Evolutionary conservation across 192 early-diverging fungal species (phyloP).

Genomic region (Obelidium mucronatum): DNA sequence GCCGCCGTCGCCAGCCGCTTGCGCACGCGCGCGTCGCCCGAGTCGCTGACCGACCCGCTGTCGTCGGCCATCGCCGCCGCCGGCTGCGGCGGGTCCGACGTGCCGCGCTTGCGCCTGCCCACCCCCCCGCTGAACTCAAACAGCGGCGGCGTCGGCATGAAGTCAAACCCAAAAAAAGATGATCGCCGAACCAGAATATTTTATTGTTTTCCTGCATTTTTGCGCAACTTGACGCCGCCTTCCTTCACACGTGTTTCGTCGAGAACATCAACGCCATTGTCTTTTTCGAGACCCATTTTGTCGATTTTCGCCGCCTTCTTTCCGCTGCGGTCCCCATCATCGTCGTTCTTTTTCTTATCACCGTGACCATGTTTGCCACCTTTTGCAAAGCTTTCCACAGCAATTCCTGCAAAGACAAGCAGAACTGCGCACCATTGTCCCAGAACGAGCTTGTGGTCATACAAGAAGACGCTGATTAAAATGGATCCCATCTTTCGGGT

Average conservation of each 20-base stretch:
- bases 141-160: no score
- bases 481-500: slow-evolving; percentile 97
- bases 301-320: not conserved
- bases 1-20: no score
- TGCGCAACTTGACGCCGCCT: not conserved
- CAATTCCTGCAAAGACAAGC: slow-evolving; percentile 84
- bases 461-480: slow-evolving; percentile 89
- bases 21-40: no score
- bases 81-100: no score
- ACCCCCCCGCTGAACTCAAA: no score
- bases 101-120: no score
- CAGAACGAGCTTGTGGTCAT: slow-evolving; percentile 75
- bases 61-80: no score
- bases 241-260: slow-evolving; percentile 2
- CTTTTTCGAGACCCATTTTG: slow-evolving; percentile 6
- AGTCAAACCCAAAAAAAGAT: no score
- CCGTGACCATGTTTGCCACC: slow-evolving; percentile 17
- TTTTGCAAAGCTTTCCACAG: slow-evolving; percentile 45
- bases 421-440: slow-evolving; percentile 88
- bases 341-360: not conserved
- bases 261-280: slow-evolving; percentile 20
- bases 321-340: not conserved
- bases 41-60: no score
- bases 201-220: not conserved
- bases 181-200: no score